A percentile compares a stretch with the other conserved stretches of the same genome.
Evolutionary conservation across 1,284 basidiomycete genomes (phyloP).

Genomic region (Apiotrichum gamsii): DNA sequence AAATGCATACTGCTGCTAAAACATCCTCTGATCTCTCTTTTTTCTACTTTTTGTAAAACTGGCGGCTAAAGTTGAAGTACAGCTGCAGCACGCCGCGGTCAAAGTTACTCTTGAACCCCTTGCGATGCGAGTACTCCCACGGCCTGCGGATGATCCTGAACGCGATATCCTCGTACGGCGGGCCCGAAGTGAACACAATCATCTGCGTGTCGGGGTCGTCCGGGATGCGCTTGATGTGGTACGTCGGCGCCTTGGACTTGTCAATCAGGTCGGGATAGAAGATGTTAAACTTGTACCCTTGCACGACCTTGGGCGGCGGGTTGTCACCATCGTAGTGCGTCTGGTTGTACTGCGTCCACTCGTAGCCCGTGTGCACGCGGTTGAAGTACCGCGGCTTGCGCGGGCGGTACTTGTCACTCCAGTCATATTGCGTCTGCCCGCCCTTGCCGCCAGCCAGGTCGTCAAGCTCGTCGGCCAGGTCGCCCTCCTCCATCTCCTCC

Average conservation of each 20-base stretch:
- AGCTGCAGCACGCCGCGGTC: slow-evolving; percentile 54
- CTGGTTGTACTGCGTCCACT: slow-evolving; percentile 99
- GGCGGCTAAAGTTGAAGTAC: slow-evolving; percentile 45
- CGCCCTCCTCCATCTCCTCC: slow-evolving; percentile 57
- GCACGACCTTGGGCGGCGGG: slow-evolving; percentile 93
- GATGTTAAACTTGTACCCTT: slow-evolving; percentile 83
- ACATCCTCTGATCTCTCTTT: background rate
- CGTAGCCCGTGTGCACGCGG: slow-evolving; percentile 99
- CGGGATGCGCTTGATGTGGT: slow-evolving; percentile 83
- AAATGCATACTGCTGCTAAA: background rate
- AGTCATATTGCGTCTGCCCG: too few relatives aligned
- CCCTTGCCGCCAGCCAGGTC: slow-evolving; percentile 44
- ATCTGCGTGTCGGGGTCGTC: slow-evolving; percentile 93
- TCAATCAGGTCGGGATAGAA: slow-evolving; percentile 55
- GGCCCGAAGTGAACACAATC: slow-evolving; percentile 89
- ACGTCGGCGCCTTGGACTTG: slow-evolving; percentile 91
- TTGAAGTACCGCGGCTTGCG: slow-evolving; percentile 98
- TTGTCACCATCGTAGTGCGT: slow-evolving; percentile 98
- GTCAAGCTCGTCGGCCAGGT: slow-evolving; percentile 67
- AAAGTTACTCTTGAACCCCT: slow-evolving; percentile 54
- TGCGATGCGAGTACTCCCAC: slow-evolving; percentile 89
- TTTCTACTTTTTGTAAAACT: slow-evolving; percentile 30
- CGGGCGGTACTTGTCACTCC: slow-evolving; percentile 99
- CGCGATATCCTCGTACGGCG: slow-evolving; percentile 97
- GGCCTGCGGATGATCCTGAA: slow-evolving; percentile 96